Percentiles rank a stretch among this genome's conserved stretches.
These are phyloP conservation scores for Aspergillus bridgeri DNA, from an alignment of 495 filamentous ascomycete genomes.

Conservation along the genomic window DNA sequence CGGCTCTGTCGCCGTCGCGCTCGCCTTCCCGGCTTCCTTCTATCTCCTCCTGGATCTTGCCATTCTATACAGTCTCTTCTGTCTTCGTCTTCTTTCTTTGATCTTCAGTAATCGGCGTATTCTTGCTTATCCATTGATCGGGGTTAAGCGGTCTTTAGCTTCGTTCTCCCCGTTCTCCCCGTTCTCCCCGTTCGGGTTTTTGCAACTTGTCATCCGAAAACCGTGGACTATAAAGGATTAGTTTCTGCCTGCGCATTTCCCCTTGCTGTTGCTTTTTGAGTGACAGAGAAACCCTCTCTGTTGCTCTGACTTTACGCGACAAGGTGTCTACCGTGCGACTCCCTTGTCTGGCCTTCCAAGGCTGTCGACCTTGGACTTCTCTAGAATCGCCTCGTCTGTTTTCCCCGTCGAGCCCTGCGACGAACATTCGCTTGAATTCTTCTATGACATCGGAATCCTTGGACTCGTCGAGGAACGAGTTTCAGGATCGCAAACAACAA, in stretches of 20 bases:
- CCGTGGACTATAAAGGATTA: not conserved
- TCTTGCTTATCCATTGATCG: conserved; percentile 9
- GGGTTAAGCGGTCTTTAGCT: conserved; percentile 22
- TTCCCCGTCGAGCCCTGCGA: conserved; percentile 18
- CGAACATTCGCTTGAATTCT: conserved; percentile 22
- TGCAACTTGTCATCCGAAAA: conserved; percentile 6
- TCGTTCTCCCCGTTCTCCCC: conserved; percentile 7
- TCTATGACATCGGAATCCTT: conserved; percentile 44
- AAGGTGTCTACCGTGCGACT: conserved; percentile 26
- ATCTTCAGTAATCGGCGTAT: conserved; percentile 10
- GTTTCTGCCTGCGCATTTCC: conserved; percentile 7
- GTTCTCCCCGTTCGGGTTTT: conserved; percentile 9
- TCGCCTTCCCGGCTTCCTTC: not conserved
- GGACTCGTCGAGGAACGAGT: conserved; percentile 28
- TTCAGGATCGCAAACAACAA: conserved; percentile 38
- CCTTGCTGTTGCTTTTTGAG: conserved; percentile 12
- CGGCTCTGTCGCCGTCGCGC: not conserved
- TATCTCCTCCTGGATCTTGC: not conserved
- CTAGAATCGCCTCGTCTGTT: conserved; percentile 14
- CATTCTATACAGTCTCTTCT: not conserved
- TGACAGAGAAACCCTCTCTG: conserved; percentile 24
- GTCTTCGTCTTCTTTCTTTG: conserved; percentile 6
- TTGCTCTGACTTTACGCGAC: conserved; percentile 19
- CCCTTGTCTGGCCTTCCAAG: conserved; percentile 13
- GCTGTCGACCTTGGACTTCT: conserved; percentile 21